Conservation (phyloP, 2,329 filamentous ascomycete species). For the Pseudogymnoascus sp. region DNA sequence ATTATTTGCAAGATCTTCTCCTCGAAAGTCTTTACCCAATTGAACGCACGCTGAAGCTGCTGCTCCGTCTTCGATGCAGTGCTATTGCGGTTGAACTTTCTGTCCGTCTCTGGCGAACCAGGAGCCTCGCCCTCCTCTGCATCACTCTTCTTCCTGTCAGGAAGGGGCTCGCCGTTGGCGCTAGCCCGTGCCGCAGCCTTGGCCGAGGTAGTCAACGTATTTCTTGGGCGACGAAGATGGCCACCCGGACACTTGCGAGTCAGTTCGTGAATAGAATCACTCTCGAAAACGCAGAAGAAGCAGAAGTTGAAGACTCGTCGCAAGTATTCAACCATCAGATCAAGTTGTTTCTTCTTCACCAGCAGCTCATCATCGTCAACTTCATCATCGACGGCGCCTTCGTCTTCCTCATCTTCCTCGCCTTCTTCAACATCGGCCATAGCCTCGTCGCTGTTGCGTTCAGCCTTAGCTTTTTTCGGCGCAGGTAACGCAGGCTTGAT, state of each 20-base stretch:
- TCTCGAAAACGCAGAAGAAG: constrained; percentile 99
- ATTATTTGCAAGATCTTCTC: constrained; percentile 92
- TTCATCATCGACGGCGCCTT: constrained; percentile 64
- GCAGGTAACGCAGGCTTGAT: constrained; percentile 60
- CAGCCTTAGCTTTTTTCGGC: constrained; percentile 50
- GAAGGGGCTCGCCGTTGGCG: constrained; percentile 75
- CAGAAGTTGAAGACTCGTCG: constrained; percentile 97
- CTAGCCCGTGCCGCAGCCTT: constrained; percentile 82
- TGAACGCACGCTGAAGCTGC: constrained; percentile 89
- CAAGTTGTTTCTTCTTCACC: constrained; percentile 92
- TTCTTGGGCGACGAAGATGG: constrained; percentile 86
- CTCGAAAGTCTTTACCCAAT: constrained; percentile 98
- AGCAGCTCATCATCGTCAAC: constrained; percentile 84
- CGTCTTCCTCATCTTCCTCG: constrained; percentile 66
- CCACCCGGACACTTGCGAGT: constrained; percentile 93
- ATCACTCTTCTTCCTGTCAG: constrained; percentile 68
- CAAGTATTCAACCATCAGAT: constrained; percentile 92
- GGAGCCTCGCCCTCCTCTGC: constrained; percentile 57
- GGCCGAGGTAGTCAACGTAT: constrained; percentile 74
- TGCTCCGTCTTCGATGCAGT: constrained; percentile 74
- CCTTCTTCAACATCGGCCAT: constrained; percentile 71
- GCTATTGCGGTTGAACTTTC: constrained; percentile 57
- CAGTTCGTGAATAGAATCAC: constrained; percentile 92
- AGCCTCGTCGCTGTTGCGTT: constrained; percentile 53
- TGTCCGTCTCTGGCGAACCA: constrained; percentile 61